These are phyloP conservation scores for Perilla frutescens DNA, from an alignment of 257 asterid species.

Conservation along the genomic window DNA sequence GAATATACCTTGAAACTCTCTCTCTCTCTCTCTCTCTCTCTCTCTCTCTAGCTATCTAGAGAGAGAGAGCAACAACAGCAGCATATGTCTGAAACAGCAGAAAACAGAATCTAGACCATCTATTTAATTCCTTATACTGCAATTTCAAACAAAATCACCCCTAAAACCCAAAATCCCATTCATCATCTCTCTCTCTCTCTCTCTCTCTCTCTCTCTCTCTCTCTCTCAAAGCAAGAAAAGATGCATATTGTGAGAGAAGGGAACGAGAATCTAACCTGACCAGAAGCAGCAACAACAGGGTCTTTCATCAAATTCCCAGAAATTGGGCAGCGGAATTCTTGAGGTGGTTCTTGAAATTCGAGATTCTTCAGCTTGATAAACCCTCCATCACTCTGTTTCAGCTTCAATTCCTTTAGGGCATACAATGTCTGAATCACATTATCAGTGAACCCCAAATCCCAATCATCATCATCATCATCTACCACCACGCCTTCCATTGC, in stretches of 20 bases:
- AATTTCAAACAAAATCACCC: not conserved
- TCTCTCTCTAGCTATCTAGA: no score
- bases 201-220: not conserved
- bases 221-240: not conserved
- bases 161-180: no score
- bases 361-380: not conserved
- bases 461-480: slow-evolving; percentile 38
- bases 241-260: not conserved
- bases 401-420: slow-evolving; percentile 47
- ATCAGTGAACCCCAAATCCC: slow-evolving; percentile 45
- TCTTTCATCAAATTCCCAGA: slow-evolving; percentile 56
- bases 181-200: not conserved
- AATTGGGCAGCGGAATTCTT: slow-evolving; percentile 56
- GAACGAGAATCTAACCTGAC: slow-evolving; percentile 46
- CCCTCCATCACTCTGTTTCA: slow-evolving; percentile 4
- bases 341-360: slow-evolving; percentile 40
- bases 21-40: no score
- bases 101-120: no score
- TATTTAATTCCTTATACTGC: not conserved
- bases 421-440: slow-evolving; percentile 43
- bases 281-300: slow-evolving; percentile 66
- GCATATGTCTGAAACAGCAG: no score
- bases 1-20: not conserved
- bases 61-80: no score
- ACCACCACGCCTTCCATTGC: slow-evolving; percentile 44